Evolutionary conservation across 306 rosid genomes (phyloP), one percentile per base, ranked within the genome.

Genomic region (Prunus padus): DNA sequence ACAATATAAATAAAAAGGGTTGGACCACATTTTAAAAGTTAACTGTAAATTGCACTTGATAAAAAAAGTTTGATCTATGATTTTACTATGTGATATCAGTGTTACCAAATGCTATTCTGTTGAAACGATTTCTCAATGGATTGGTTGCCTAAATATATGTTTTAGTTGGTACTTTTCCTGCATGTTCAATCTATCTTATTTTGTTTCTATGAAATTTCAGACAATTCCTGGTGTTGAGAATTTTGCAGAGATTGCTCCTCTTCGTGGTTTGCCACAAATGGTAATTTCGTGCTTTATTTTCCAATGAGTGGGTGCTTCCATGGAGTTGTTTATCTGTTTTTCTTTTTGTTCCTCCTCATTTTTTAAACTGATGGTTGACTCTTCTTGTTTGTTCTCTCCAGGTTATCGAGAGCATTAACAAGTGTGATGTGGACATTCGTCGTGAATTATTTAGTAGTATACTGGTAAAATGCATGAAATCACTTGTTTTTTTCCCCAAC

Each of bases 361-460:
- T 31, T 49, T 20, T 30, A 78, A 73, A n/a, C 73, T 78, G 73
- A 77, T 71, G 59, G 47, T 82, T 76, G 30, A 46, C 37, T 46
- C 33, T 33, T 81, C 6, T 65, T 69, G 16, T 75, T 72, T 68
- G 30, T 60, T 72, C 28, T 84, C 64, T 76, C 76, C 89, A 96
- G 99, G 97, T 96, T 71, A 89, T 96, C 42, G 97, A 96, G 74
- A 96, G 99, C 86, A 92, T 96, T 74, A 96, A 90, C 71, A 92
- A 80, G 83, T 96, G 98, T 84, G 99, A 96, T 31, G 99, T 89
- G 82, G 99, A 96, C 88, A 96, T 96, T 81, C 93, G 98, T 59
- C 90, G 97, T 79, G 99, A 96, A 81, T 82, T 96, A 46, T 96
- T 92, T 80, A 96, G 98, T 73, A 92, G 98, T 81, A 96, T 96